phyloP scores from a whole-genome alignment of 176 grass and related monocot genomes.

The Cymbopogon citratus region DNA sequence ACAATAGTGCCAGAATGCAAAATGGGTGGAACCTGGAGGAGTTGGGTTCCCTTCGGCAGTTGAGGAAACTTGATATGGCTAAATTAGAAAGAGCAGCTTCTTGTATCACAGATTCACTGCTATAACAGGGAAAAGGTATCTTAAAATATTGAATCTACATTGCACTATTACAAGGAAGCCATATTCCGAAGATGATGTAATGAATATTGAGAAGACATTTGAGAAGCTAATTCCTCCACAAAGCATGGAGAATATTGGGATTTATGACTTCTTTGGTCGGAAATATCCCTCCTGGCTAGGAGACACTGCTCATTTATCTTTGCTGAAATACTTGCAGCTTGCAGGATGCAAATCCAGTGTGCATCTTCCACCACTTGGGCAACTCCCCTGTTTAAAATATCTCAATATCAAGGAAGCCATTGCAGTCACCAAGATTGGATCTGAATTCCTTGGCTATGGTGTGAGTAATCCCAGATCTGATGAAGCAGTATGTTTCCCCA shows the following conservation, averaged over 20 bases:
- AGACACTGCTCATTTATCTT: not conserved
- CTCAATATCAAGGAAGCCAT: too few relatives aligned
- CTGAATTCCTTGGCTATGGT: too few relatives aligned
- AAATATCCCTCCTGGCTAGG: not conserved
- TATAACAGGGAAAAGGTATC: too few relatives aligned
- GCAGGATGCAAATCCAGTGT: too few relatives aligned
- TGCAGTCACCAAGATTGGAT: too few relatives aligned
- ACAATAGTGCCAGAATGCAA: not conserved
- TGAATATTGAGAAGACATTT: slow-evolving; percentile 12
- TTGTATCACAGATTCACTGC: not conserved
- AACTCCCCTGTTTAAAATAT: too few relatives aligned
- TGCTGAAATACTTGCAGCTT: not conserved
- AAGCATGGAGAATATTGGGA: too few relatives aligned
- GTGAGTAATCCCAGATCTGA: too few relatives aligned
- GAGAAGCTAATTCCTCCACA: slow-evolving; percentile 1
- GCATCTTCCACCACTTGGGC: too few relatives aligned
- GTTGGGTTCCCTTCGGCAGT: not conserved
- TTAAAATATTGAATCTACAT: too few relatives aligned
- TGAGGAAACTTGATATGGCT: not conserved
- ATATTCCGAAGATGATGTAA: not conserved
- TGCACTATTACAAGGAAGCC: too few relatives aligned
- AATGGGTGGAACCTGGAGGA: not conserved
- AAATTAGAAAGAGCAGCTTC: not conserved
- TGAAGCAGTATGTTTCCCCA: too few relatives aligned
- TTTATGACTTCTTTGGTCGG: not conserved